These are phyloP conservation scores for Lachancea cidri DNA, from an alignment of 805 yeast species.

Conservation along the genomic window DNA sequence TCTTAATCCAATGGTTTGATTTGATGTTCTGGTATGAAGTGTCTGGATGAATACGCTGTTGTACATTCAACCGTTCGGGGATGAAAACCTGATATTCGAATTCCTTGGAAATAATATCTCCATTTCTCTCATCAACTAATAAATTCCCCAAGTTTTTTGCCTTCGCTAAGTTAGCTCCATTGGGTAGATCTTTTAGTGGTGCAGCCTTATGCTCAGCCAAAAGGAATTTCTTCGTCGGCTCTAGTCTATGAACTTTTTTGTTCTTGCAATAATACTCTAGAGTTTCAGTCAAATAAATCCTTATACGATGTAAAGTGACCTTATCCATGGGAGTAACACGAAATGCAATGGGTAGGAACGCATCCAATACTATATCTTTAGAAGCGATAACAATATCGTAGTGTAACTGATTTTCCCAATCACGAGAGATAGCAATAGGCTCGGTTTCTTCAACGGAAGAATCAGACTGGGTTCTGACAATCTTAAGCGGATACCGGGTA, in stretches of 20 bases:
- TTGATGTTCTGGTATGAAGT: slow-evolving; percentile 75
- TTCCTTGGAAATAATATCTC: slow-evolving; percentile 67
- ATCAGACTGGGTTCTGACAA: slow-evolving; percentile 74
- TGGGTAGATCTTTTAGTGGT: slow-evolving; percentile 30
- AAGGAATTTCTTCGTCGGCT: slow-evolving; percentile 78
- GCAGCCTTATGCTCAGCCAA: slow-evolving; percentile 76
- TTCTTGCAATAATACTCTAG: slow-evolving; percentile 83
- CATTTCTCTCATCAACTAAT: slow-evolving; percentile 39
- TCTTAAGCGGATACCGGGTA: slow-evolving; percentile 56
- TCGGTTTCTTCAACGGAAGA: slow-evolving; percentile 82
- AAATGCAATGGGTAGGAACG: slow-evolving; percentile 79
- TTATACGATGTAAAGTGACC: slow-evolving; percentile 74
- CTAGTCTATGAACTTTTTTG: slow-evolving; percentile 86
- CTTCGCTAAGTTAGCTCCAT: slow-evolving; percentile 32
- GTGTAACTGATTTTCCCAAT: slow-evolving; percentile 89
- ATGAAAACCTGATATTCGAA: slow-evolving; percentile 82
- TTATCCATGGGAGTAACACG: slow-evolving; percentile 83
- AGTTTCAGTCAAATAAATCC: slow-evolving; percentile 83
- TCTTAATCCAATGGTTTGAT: slow-evolving; percentile 92
- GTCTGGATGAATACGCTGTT: slow-evolving; percentile 71
- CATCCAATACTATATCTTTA: slow-evolving; percentile 78
- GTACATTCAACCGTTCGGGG: slow-evolving; percentile 60
- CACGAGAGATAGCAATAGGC: slow-evolving; percentile 83
- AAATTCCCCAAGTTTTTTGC: slow-evolving; percentile 39
- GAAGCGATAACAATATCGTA: slow-evolving; percentile 91